Evolutionary conservation across 495 filamentous ascomycete species (phyloP).

Genomic region (Chlorociboria aeruginascens): DNA sequence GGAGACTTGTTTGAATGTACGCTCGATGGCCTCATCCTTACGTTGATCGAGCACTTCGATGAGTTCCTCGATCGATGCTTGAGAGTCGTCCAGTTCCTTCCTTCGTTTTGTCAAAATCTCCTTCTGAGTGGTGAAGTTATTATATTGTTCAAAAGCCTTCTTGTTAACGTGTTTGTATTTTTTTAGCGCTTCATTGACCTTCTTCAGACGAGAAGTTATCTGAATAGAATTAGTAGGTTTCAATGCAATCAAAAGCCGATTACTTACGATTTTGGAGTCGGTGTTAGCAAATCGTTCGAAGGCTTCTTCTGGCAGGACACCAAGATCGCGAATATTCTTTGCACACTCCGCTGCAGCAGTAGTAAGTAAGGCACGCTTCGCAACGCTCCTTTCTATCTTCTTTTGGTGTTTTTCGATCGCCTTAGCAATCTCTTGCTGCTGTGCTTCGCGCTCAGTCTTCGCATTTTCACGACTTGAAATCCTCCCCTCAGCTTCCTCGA

Average conservation of each 20-base stretch:
- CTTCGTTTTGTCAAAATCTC: conserved; percentile 71
- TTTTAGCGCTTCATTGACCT: conserved; percentile 86
- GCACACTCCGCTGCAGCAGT: conserved; percentile 67
- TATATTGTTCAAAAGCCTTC: conserved; percentile 98
- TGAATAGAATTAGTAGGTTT: conserved; percentile 19
- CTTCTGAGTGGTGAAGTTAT: conserved; percentile 86
- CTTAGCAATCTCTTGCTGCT: conserved; percentile 63
- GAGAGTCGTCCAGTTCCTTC: conserved; percentile 71
- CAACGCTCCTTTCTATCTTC: conserved; percentile 80
- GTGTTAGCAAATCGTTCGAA: conserved; percentile 81
- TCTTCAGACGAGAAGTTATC: conserved; percentile 78
- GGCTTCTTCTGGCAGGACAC: conserved; percentile 87
- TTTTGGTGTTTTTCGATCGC: conserved; percentile 83
- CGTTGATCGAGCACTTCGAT: conserved; percentile 86
- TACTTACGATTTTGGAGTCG: conserved; percentile 57
- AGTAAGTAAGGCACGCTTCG: conserved; percentile 67
- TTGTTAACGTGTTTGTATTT: conserved; percentile 98
- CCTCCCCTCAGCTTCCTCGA: conserved; percentile 48
- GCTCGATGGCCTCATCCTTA: conserved; percentile 92
- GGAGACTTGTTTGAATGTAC: conserved; percentile 96
- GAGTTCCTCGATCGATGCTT: conserved; percentile 77
- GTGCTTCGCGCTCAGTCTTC: conserved; percentile 52
- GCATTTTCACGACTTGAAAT: conserved; percentile 50
- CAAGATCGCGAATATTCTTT: conserved; percentile 83
- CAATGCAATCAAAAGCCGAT: not conserved